Evolutionary conservation across 2,329 filamentous ascomycete genomes (phyloP).

Genomic region (Pseudogymnoascus sp.): DNA sequence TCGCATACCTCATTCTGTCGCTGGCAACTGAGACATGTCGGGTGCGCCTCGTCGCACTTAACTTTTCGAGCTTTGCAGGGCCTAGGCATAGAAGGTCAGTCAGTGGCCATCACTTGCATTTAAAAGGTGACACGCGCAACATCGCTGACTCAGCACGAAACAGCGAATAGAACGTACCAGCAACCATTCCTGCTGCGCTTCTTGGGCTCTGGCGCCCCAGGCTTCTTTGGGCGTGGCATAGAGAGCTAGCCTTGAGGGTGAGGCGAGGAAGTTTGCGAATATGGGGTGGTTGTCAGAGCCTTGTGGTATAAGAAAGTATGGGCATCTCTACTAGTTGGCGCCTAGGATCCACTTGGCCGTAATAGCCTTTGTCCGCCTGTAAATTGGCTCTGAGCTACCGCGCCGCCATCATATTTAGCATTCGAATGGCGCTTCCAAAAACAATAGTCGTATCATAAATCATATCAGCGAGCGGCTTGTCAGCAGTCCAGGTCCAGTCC

Average conservation of each 20-base stretch:
- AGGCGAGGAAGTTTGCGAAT: not conserved
- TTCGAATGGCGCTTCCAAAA: not conserved
- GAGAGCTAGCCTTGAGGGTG: not conserved
- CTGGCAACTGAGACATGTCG: constrained; percentile 62
- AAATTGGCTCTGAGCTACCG: not conserved
- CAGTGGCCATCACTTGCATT: constrained; percentile 10
- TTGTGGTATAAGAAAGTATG: not conserved
- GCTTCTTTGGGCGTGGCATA: constrained; percentile 60
- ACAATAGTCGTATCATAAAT: constrained; percentile 4
- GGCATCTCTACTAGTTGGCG: not conserved
- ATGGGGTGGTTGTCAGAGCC: not conserved
- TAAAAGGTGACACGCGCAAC: not conserved
- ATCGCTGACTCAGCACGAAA: not conserved
- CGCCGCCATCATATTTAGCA: not conserved
- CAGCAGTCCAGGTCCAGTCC: not conserved
- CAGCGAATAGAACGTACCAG: constrained; percentile 40
- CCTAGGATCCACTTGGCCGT: not conserved
- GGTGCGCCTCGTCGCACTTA: constrained; percentile 74
- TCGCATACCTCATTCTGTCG: constrained; percentile 66
- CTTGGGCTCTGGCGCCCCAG: constrained; percentile 55
- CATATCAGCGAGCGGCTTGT: not conserved
- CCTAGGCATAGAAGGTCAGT: constrained; percentile 36
- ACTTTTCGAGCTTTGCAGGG: constrained; percentile 72
- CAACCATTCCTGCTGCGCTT: constrained; percentile 59
- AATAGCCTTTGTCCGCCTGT: not conserved